Evolutionary conservation across 208 protist species (phyloP).

Genomic region (Trichomonas tenax): DNA sequence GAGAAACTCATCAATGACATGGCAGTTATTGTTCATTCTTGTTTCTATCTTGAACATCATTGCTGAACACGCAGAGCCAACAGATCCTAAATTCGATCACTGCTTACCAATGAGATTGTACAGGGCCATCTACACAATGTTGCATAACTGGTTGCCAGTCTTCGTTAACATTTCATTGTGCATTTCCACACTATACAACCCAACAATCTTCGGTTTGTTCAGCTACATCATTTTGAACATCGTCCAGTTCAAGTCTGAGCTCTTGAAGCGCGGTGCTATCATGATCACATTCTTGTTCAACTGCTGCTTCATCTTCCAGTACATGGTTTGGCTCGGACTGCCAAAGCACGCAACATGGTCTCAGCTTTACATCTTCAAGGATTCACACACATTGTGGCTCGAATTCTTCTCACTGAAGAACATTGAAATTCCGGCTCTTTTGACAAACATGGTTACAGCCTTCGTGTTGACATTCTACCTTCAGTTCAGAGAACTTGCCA

Average conservation of each 20-base stretch:
- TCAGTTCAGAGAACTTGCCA: neutral
- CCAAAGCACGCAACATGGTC: neutral
- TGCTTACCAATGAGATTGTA: neutral
- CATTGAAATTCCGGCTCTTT: neutral
- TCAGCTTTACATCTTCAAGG: neutral
- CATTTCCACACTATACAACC: neutral
- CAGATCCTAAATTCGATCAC: neutral
- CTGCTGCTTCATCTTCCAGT: neutral
- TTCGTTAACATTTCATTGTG: neutral
- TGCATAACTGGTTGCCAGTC: neutral
- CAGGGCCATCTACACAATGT: neutral
- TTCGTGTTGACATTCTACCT: neutral
- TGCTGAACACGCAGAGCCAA: neutral
- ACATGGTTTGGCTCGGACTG: neutral
- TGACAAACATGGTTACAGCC: neutral
- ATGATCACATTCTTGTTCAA: neutral
- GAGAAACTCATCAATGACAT: neutral
- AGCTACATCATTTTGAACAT: neutral
- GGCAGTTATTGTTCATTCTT: neutral
- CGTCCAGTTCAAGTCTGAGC: neutral
- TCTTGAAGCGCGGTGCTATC: neutral
- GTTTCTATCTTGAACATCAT: neutral
- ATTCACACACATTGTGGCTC: neutral
- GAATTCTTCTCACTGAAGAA: neutral
- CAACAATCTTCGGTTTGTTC: constrained; percentile 4